Evolutionary conservation across 2,329 filamentous ascomycete genomes (phyloP).

Genomic region (Ophiocordyceps australis): DNA sequence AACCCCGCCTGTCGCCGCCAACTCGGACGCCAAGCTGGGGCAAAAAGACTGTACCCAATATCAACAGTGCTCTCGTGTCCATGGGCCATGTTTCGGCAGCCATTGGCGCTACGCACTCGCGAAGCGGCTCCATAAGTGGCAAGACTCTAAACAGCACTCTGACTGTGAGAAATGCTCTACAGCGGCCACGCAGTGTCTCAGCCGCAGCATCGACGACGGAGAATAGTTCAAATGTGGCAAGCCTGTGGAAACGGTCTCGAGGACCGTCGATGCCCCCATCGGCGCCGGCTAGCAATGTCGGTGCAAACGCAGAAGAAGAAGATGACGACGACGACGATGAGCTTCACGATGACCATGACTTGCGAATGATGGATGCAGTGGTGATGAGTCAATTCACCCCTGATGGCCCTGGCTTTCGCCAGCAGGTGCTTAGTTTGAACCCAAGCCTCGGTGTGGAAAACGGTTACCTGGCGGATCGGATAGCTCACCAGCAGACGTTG

Average conservation of each 20-base stretch:
- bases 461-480: conserved; percentile 55
- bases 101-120: conserved; percentile 36
- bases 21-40: conserved; percentile 31
- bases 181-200: conserved; percentile 37
- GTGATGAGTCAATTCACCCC: too few species aligned
- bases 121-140: conserved; percentile 41
- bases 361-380: too few species aligned
- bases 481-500: conserved; percentile 62
- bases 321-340: conserved; percentile 43
- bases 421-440: conserved; percentile 56
- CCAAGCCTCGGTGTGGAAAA: conserved; percentile 41
- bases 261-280: conserved; percentile 34
- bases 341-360: conserved; percentile 34
- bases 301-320: conserved; percentile 10
- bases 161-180: conserved; percentile 27
- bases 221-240: conserved; percentile 25
- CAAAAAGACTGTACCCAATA: conserved; percentile 32
- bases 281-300: conserved; percentile 11
- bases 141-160: conserved; percentile 20
- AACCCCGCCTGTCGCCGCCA: conserved; percentile 26
- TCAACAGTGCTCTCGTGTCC: conserved; percentile 38
- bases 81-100: conserved; percentile 36
- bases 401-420: conserved; percentile 57
- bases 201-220: conserved; percentile 19
- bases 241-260: conserved; percentile 31